Conservation (phyloP, 352 stramenopile genomes). For the Globisporangium carolinianum region DNA sequence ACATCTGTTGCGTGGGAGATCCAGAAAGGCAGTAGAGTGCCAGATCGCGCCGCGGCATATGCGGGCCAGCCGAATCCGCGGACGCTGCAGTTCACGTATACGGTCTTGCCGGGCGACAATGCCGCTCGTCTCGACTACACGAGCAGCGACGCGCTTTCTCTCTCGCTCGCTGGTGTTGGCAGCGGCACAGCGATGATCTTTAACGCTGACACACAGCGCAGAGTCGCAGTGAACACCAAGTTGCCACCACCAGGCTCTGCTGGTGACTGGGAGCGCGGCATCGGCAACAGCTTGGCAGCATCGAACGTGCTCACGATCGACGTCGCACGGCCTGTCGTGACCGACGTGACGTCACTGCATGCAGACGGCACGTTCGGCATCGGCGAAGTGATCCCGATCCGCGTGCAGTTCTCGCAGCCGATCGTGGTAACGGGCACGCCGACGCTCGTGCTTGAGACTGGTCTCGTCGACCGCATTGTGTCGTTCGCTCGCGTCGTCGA, state of each 20-base stretch:
- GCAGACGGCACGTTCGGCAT: conserved; percentile 63
- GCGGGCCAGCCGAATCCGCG: conserved; percentile 17
- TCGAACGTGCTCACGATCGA: conserved; percentile 48
- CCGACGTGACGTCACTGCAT: conserved; percentile 45
- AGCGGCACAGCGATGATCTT: conserved; percentile 20
- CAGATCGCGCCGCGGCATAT: conserved; percentile 34
- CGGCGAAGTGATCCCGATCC: conserved; percentile 59
- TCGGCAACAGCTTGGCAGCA: conserved; percentile 50
- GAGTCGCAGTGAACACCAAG: conserved; percentile 26
- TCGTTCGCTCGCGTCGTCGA: conserved; percentile 35
- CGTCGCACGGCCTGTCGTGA: conserved; percentile 38
- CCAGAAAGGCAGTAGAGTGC: conserved; percentile 36
- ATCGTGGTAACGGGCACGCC: conserved; percentile 50
- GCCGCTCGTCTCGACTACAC: conserved; percentile 57
- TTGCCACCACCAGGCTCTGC: conserved; percentile 39
- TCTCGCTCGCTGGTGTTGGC: conserved; percentile 22
- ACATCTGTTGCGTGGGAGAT: conserved; percentile 59
- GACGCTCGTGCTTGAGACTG: conserved; percentile 60
- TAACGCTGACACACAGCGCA: conserved; percentile 37
- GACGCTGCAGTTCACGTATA: conserved; percentile 63
- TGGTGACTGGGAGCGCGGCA: conserved; percentile 53
- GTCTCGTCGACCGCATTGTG: conserved; percentile 50
- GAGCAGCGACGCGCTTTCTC: conserved; percentile 43
- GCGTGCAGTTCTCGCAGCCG: conserved; percentile 64
- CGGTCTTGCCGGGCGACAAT: conserved; percentile 48